Conservation (phyloP, 345 rosid genomes). For the Melaleuca quinquenervia region DNA sequence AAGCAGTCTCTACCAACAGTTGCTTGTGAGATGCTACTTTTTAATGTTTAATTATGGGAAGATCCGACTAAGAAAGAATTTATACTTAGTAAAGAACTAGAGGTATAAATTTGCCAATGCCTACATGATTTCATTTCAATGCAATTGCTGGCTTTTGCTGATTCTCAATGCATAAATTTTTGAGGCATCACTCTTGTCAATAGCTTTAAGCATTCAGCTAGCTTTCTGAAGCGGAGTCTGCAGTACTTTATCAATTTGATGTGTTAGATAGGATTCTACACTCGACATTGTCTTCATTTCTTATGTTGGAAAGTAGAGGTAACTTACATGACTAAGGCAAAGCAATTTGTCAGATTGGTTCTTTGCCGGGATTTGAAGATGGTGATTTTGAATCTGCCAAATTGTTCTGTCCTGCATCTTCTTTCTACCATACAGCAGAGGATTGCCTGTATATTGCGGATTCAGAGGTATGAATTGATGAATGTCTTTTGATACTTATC, state of each 20-base stretch:
- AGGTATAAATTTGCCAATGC: not conserved
- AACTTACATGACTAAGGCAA: not conserved
- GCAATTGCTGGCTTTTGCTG: not conserved
- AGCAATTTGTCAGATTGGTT: slow-evolving; percentile 62
- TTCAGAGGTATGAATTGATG: slow-evolving; percentile 57
- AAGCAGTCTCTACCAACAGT: not conserved
- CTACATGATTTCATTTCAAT: not conserved
- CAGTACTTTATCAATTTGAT: not conserved
- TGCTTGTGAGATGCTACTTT: not conserved
- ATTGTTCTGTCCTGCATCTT: slow-evolving; percentile 72
- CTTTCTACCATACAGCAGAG: slow-evolving; percentile 53
- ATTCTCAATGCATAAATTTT: not conserved
- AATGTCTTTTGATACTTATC: not conserved
- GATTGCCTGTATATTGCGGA: slow-evolving; percentile 83
- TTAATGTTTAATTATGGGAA: not conserved
- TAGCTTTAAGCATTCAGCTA: not conserved
- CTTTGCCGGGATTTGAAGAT: slow-evolving; percentile 94
- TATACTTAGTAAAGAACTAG: not conserved
- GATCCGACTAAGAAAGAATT: not conserved
- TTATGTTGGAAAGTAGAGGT: not conserved
- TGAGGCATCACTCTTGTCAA: not conserved
- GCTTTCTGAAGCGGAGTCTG: not conserved
- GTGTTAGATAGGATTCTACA: not conserved
- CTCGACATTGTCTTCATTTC: not conserved
- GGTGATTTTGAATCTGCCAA: slow-evolving; percentile 86